Evolutionary conservation across 257 asterid genomes (phyloP).

Genomic region (Sherardia arvensis): DNA sequence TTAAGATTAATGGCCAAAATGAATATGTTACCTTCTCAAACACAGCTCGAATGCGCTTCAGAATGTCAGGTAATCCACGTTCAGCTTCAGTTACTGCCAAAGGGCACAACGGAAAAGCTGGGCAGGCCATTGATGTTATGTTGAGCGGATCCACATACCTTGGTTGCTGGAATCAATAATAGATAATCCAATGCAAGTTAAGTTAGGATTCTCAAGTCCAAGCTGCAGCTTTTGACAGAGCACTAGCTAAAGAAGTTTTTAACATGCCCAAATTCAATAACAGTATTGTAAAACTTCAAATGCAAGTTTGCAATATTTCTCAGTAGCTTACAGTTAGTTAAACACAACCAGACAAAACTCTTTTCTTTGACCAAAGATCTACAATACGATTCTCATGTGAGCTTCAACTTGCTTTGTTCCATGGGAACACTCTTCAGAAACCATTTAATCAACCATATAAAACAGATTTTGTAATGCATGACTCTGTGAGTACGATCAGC

Average conservation of each 20-base stretch:
- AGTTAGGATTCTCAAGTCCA: neutral
- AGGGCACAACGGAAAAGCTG: constrained; percentile 93
- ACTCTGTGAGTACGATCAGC: neutral
- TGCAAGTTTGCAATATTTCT: neutral
- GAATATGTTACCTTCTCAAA: constrained; percentile 58
- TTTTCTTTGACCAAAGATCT: neutral
- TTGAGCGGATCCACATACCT: constrained; percentile 89
- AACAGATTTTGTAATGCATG: too few species aligned
- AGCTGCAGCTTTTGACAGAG: constrained; percentile 1
- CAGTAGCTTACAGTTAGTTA: neutral
- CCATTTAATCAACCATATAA: neutral
- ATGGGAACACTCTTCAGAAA: neutral
- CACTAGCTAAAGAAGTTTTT: neutral
- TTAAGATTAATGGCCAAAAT: neutral
- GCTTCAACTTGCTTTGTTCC: too few species aligned
- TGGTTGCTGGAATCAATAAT: constrained; percentile 59
- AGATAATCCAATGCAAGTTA: neutral
- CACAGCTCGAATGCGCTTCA: constrained; percentile 77
- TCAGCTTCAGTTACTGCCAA: constrained; percentile 96
- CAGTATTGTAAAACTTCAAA: neutral
- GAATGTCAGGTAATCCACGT: constrained; percentile 90
- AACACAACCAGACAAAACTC: neutral
- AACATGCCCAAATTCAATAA: neutral
- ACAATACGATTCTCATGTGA: neutral
- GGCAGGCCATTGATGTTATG: constrained; percentile 96